Evolutionary conservation across 352 stramenopile genomes (phyloP).

Genomic region (Pythium angustatum): DNA sequence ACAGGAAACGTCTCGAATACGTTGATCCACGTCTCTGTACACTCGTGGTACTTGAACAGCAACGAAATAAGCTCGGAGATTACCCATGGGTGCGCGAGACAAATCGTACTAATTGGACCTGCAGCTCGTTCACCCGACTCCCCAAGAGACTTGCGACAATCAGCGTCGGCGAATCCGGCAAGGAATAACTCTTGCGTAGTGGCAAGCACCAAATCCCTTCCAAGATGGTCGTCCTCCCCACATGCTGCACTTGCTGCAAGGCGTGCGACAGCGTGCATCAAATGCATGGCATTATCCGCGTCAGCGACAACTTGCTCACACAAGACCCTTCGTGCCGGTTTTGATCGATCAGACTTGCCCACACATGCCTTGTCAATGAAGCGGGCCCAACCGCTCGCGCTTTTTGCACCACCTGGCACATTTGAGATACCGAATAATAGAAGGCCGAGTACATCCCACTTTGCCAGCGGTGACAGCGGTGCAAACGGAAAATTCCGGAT

Average conservation of each 20-base stretch:
- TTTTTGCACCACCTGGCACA: slow-evolving; percentile 65
- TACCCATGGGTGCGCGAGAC: slow-evolving; percentile 35
- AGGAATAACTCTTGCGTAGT: slow-evolving; percentile 35
- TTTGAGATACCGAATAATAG: slow-evolving; percentile 72
- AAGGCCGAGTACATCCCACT: slow-evolving; percentile 81
- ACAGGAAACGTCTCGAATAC: slow-evolving; percentile 87
- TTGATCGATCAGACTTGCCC: slow-evolving; percentile 31
- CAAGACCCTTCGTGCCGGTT: slow-evolving; percentile 46
- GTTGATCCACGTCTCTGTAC: slow-evolving; percentile 74
- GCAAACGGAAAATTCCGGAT: slow-evolving; percentile 70
- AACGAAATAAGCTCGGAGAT: slow-evolving; percentile 45
- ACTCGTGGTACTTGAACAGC: slow-evolving; percentile 75
- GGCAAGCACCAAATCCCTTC: slow-evolving; percentile 29
- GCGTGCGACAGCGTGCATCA: slow-evolving; percentile 72
- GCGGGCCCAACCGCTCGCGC: slow-evolving; percentile 52
- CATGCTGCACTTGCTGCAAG: slow-evolving; percentile 36
- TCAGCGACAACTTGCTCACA: slow-evolving; percentile 65
- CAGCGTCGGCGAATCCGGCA: slow-evolving; percentile 22
- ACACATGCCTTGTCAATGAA: slow-evolving; percentile 58
- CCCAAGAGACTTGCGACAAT: slow-evolving; percentile 31
- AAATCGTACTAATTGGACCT: slow-evolving; percentile 39
- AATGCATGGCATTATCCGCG: slow-evolving; percentile 61
- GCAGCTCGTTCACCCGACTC: slow-evolving; percentile 34
- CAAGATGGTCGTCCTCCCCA: slow-evolving; percentile 19
- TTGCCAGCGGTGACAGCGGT: slow-evolving; percentile 67